Evolutionary conservation across 2,329 filamentous ascomycete genomes (phyloP).

Genomic region (Aspergillus floridensis): DNA sequence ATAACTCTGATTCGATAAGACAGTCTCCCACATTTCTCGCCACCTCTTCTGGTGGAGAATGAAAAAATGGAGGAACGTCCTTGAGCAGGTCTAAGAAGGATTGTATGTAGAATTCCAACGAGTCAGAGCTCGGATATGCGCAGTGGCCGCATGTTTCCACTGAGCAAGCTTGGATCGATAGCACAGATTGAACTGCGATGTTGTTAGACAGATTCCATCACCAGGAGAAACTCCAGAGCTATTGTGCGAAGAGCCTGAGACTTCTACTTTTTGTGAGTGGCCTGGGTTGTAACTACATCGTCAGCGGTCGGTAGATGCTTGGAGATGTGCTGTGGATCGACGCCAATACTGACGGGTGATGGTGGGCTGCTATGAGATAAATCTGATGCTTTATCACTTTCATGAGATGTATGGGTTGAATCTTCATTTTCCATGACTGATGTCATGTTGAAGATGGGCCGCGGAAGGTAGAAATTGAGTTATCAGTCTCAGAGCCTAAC

Average conservation of each 20-base stretch:
- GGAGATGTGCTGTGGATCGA: background rate
- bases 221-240: background rate
- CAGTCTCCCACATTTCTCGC: background rate
- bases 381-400: background rate
- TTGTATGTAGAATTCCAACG: background rate
- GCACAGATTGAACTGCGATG: conserved; percentile 8
- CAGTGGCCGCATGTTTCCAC: conserved; percentile 3
- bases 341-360: too few relatives aligned
- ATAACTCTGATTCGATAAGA: background rate
- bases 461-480: background rate
- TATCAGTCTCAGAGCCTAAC: background rate
- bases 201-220: conserved; percentile 10
- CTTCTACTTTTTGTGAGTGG: background rate
- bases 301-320: background rate
- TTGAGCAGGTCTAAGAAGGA: conserved; percentile 14
- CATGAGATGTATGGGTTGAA: background rate
- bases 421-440: background rate
- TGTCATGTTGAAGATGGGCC: background rate
- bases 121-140: background rate
- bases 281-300: background rate
- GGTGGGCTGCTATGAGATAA: too few relatives aligned
- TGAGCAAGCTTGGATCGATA: conserved; percentile 6
- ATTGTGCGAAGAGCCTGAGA: background rate
- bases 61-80: conserved; percentile 12
- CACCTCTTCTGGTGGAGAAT: background rate